Percentiles rank a stretch among this genome's conserved stretches.
phyloP scores from a whole-genome alignment of 805 yeast species.

The Schwanniomyces vanrijiae region DNA sequence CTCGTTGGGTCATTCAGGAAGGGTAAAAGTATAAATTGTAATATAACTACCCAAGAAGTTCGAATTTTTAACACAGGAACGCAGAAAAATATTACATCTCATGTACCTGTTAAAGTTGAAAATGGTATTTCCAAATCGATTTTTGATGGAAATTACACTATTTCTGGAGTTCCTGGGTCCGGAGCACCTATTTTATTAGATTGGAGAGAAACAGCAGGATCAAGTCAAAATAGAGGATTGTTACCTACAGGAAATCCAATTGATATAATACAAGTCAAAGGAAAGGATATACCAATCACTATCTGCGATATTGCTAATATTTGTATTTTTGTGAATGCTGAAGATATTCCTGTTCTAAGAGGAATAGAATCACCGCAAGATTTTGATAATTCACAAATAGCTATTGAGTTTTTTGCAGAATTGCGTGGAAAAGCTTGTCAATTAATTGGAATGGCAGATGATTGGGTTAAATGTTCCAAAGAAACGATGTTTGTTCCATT shows the following conservation, averaged over 20 bases:
- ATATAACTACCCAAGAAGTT: not conserved
- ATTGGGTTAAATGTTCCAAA: not conserved
- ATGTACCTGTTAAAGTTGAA: not conserved
- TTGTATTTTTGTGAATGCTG: not conserved
- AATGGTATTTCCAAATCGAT: not conserved
- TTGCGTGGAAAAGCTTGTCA: not conserved
- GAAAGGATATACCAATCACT: not conserved
- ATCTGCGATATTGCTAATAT: not conserved
- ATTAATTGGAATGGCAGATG: not conserved
- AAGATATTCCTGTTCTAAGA: not conserved
- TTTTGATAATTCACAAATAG: not conserved
- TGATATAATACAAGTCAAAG: not conserved
- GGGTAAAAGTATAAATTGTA: not conserved
- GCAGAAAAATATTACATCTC: not conserved
- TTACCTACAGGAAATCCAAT: not conserved
- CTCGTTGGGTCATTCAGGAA: not conserved
- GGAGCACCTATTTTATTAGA: not conserved
- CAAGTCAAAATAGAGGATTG: not conserved
- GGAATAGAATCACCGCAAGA: not conserved
- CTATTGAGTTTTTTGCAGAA: not conserved
- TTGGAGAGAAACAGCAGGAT: not conserved
- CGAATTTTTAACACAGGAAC: not conserved
- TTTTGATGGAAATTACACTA: not conserved
- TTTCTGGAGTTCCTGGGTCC: not conserved
- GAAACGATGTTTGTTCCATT: not conserved